Evolutionary conservation across 2,329 filamentous ascomycete species (phyloP).

Genomic region (Pyrenochaeta sp.): DNA sequence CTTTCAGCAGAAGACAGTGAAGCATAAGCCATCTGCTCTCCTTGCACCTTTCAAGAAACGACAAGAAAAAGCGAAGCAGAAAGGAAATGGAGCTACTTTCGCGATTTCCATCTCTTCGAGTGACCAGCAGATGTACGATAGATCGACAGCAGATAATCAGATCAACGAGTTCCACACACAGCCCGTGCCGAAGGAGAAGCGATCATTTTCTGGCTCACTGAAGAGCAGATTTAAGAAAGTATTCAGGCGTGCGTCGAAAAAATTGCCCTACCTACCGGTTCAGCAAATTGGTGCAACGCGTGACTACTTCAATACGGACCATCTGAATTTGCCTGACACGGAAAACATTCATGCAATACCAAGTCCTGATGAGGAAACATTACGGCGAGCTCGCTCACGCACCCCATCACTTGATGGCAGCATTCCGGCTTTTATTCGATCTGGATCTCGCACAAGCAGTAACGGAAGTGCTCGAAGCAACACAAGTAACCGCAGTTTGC

Average conservation of each 20-base stretch:
- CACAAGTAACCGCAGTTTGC: constrained; percentile 36
- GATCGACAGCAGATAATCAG: constrained; percentile 15
- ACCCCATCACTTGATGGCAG: constrained; percentile 32
- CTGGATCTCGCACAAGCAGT: constrained; percentile 32
- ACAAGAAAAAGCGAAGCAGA: constrained; percentile 39
- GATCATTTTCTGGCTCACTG: constrained; percentile 69
- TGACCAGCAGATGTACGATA: constrained; percentile 14
- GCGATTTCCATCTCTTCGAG: constrained; percentile 22
- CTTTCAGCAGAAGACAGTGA: constrained; percentile 52
- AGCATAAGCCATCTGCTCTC: constrained; percentile 55
- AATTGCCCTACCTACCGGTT: constrained; percentile 52
- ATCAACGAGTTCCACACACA: constrained; percentile 33
- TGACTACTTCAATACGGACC: constrained; percentile 44
- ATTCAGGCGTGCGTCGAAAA: constrained; percentile 56
- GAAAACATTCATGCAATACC: constrained; percentile 46
- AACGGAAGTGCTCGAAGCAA: constrained; percentile 32
- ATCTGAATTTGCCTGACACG: constrained; percentile 15
- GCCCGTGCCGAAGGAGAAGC: constrained; percentile 62
- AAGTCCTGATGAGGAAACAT: constrained; percentile 53
- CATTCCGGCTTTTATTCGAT: constrained; percentile 15
- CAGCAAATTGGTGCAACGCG: constrained; percentile 63
- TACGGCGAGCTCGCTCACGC: constrained; percentile 52
- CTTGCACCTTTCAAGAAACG: constrained; percentile 56
- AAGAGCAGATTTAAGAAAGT: constrained; percentile 69
- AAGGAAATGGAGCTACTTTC: constrained; percentile 22